phyloP scores from a whole-genome alignment of 345 rosid species.

The Acer yangbiense region DNA sequence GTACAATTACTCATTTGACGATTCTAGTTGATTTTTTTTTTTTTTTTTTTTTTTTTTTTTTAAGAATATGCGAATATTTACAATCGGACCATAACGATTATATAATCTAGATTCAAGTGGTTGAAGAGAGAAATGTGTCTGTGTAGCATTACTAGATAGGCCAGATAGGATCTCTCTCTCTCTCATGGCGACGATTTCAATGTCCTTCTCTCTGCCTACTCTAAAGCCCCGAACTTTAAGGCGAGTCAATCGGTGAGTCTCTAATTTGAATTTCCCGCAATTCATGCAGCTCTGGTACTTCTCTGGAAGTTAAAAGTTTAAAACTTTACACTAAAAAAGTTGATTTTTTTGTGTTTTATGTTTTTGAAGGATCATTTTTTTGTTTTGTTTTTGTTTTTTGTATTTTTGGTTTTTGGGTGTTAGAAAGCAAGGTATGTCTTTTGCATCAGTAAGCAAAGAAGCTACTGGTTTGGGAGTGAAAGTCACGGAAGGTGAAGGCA shows the following conservation, averaged over 20 bases:
- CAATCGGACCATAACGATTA: not conserved
- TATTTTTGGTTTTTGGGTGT: not conserved
- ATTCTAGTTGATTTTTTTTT: no score
- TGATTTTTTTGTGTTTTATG: not conserved
- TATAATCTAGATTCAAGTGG: no score
- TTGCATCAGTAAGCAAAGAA: conserved; percentile 40
- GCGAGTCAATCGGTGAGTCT: conserved; percentile 55
- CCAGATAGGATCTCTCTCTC: no score
- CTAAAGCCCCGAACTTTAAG: conserved; percentile 37
- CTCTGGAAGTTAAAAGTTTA: not conserved
- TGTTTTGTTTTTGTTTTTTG: no score
- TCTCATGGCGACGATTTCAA: conserved; percentile 61
- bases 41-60: no score
- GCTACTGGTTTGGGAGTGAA: conserved; percentile 47
- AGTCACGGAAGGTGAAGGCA: conserved; percentile 82
- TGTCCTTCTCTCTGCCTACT: conserved; percentile 44
- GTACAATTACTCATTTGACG: rapidly evolving
- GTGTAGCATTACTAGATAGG: not conserved
- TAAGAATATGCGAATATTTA: conserved; percentile 33
- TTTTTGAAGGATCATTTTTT: no score
- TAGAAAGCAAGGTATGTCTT: conserved; percentile 58
- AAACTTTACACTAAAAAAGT: not conserved
- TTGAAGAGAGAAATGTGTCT: not conserved
- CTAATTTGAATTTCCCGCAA: not conserved
- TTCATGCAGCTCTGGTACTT: conserved; percentile 3